Base-by-base conservation (phyloP, 2,329 filamentous ascomycete species). In the Teratosphaeria gauchensis region DNA sequence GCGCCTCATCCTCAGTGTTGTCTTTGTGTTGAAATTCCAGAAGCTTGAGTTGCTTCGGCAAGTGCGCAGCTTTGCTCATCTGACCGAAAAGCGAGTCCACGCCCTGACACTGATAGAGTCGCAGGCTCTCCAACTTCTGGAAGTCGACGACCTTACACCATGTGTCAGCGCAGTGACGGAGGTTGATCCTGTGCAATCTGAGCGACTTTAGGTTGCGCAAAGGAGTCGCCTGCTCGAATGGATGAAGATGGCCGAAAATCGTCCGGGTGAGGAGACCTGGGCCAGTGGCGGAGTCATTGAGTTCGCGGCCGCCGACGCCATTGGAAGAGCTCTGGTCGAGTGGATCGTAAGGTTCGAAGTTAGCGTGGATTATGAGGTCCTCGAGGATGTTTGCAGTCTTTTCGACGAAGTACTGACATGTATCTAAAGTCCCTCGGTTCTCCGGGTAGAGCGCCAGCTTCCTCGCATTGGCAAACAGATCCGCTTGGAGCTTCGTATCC, bases 101-200 rank as follows among this genome's bases (percentile, higher is more conserved):
- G 3, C 77, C 78, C 3, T 74, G 61, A 59, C 78, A 80, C 48
- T 71, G 70, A 59, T 76, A 76, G 6, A 79, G 62, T 2, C 74
- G 70, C 16, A 80, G 69, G 51, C 70, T 70, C 59, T 75, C 73
- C 42, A 80, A 65, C 3, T 72, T 68, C 19, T 70, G 70, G 59
- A 80, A 79, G 59, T 79, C 71, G 60, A 80, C 72, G 56, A 78
- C 57, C 57, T 74, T 75, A 68, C 77, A 78, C 65, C 77, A 80
- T 2, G 76, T 77, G 11, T 77, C 74, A 4, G 76, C 73, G n/a
- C 75, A 76, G 61, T 79, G 75, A 31, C 77, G 73, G 9, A 80
- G 67, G 51, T 72, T 74, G 33, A 80, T 68, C 57, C 75, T 73
- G 55, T 79, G 76, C 31, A 80, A 64, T 1, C 73, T 74, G 4